phyloP scores from a whole-genome alignment of 805 yeast genomes.

The Brettanomyces nanus region DNA sequence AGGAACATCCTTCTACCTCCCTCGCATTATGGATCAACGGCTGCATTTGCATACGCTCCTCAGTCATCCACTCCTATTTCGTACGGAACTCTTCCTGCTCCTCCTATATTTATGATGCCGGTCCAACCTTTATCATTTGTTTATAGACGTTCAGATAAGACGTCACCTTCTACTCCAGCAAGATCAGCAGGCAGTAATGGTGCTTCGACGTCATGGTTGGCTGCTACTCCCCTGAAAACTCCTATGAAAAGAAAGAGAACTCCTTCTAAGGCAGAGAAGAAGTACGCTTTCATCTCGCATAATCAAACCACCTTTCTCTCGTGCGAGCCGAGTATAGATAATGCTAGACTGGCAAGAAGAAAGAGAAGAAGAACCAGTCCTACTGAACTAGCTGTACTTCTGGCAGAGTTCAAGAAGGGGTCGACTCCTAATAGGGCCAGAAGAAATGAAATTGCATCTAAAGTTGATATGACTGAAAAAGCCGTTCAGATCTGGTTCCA shows the following conservation, averaged over 20 bases:
- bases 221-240: not conserved
- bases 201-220: not conserved
- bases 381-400: constrained; percentile 71
- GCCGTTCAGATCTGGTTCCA: constrained; percentile 99
- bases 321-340: constrained; percentile 78
- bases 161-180: not conserved
- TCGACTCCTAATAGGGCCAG: constrained; percentile 73
- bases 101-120: not conserved
- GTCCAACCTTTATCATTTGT: too few species aligned
- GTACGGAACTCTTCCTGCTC: not conserved
- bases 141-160: not conserved
- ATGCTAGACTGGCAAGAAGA: constrained; percentile 87
- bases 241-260: constrained; percentile 7
- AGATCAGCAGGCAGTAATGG: too few species aligned
- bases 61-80: not conserved
- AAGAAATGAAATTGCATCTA: constrained; percentile 69
- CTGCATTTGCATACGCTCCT: not conserved
- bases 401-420: constrained; percentile 67
- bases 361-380: constrained; percentile 95
- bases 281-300: constrained; percentile 87
- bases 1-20: not conserved
- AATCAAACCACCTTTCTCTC: constrained; percentile 83
- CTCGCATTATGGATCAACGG: not conserved
- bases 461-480: constrained; percentile 90
- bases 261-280: constrained; percentile 24